A percentile compares a stretch with the other conserved stretches of the same genome.
Evolutionary conservation across 768 basidiomycete species (phyloP).

Genomic region (Xerocomus brunneocitrinus): DNA sequence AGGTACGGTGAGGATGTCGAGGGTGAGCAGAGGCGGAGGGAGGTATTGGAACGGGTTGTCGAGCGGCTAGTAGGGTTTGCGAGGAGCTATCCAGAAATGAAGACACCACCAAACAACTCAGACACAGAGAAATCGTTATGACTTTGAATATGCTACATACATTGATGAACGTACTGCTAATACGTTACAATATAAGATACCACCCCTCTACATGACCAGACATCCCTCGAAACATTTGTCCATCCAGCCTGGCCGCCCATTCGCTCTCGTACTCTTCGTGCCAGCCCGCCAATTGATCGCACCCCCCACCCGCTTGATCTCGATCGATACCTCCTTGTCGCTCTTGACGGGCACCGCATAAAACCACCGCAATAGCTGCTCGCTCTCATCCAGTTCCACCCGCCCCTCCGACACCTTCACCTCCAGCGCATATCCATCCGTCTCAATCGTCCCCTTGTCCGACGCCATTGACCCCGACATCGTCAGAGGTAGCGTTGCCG

Average conservation of each 20-base stretch:
- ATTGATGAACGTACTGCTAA: constrained; percentile 1
- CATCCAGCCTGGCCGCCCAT: constrained; percentile 13
- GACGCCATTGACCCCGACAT: not conserved
- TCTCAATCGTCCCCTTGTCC: constrained; percentile 8
- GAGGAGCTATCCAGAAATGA: not conserved
- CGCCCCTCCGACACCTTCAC: constrained; percentile 45
- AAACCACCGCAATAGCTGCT: constrained; percentile 50
- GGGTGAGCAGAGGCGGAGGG: constrained; percentile 39
- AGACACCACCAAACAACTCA: not conserved
- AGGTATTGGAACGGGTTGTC: constrained; percentile 62
- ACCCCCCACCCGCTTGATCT: constrained; percentile 40
- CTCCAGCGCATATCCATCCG: constrained; percentile 34
- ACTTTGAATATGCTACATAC: not conserved
- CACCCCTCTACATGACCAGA: constrained; percentile 19
- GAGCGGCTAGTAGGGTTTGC: constrained; percentile 64
- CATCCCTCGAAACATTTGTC: constrained; percentile 17
- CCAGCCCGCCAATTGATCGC: constrained; percentile 28
- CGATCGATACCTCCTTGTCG: constrained; percentile 35
- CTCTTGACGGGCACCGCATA: constrained; percentile 34
- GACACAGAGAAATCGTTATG: not conserved
- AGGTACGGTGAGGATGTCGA: constrained; percentile 42
- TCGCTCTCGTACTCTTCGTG: not conserved
- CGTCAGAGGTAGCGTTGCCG: constrained; percentile 9
- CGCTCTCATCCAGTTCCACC: constrained; percentile 43
- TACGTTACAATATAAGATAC: constrained; percentile 12